A percentile compares a stretch with the other conserved stretches of the same genome.
These are phyloP conservation scores for Blastobotrys robertii DNA, from an alignment of 805 yeast genomes.

Conservation along the genomic window DNA sequence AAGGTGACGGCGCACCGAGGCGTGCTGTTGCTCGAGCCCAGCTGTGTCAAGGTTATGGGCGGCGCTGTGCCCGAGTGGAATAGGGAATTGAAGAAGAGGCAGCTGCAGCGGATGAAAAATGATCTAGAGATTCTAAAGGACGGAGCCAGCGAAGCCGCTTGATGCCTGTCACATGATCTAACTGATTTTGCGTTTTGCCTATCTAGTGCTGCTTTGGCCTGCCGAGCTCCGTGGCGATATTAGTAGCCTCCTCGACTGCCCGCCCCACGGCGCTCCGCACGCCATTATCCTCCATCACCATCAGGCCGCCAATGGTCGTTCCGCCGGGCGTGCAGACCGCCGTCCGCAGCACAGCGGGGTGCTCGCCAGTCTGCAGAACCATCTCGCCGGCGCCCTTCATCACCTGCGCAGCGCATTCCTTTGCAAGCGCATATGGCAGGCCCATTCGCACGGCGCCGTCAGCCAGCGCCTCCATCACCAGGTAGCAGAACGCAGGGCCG, in stretches of 20 bases:
- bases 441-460: constrained; percentile 97
- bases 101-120: constrained; percentile 1
- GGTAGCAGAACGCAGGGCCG: constrained; percentile 88
- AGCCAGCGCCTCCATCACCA: constrained; percentile 82
- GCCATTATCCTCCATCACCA: constrained; percentile 86
- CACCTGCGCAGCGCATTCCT: constrained; percentile 83
- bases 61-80: constrained; percentile 7
- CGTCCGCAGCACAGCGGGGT: constrained; percentile 81
- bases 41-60: constrained; percentile 6
- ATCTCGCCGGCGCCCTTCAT: constrained; percentile 89
- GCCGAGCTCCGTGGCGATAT: constrained; percentile 41
- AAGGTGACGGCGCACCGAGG: constrained; percentile 8
- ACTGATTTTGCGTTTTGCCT: background rate
- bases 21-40: constrained; percentile 10
- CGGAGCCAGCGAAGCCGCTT: background rate
- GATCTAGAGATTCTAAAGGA: constrained; percentile 3
- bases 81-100: background rate
- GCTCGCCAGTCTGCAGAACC: constrained; percentile 72
- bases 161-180: background rate
- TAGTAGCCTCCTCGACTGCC: constrained; percentile 89
- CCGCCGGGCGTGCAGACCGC: constrained; percentile 97
- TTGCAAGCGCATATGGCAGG: constrained; percentile 73
- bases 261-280: constrained; percentile 80
- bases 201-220: constrained; percentile 7
- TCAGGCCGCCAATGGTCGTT: constrained; percentile 89